These are phyloP conservation scores for Russula lepida DNA, from an alignment of 768 basidiomycete species.

Conservation along the genomic window DNA sequence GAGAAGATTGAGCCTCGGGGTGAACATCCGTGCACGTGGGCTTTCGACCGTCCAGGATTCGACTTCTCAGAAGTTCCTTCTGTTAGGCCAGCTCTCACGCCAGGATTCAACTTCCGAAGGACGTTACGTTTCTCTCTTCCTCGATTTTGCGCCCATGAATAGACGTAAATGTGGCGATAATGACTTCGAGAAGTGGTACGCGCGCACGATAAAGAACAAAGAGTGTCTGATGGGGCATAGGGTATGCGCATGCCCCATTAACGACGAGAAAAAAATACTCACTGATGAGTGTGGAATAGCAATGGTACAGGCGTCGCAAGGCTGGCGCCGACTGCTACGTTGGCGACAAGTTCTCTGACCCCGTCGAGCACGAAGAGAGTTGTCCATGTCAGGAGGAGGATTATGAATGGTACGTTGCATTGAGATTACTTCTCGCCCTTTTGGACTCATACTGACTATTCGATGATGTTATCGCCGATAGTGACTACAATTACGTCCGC, in stretches of 20 bases:
- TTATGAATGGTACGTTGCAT: slow-evolving; percentile 72
- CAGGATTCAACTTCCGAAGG: slow-evolving; percentile 47
- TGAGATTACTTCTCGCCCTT: background rate
- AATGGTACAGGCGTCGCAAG: slow-evolving; percentile 91
- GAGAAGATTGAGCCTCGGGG: slow-evolving; percentile 60
- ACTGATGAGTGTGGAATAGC: slow-evolving; percentile 40
- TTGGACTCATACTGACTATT: background rate
- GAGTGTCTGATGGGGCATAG: slow-evolving; percentile 94
- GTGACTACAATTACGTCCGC: slow-evolving; percentile 85
- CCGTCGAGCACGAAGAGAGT: slow-evolving; percentile 70
- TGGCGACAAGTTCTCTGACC: slow-evolving; percentile 82
- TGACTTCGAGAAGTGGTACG: slow-evolving; percentile 90
- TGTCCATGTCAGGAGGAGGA: slow-evolving; percentile 83
- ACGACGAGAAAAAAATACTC: background rate
- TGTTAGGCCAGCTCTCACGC: slow-evolving; percentile 70
- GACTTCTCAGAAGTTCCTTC: slow-evolving; percentile 91
- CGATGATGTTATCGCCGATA: slow-evolving; percentile 26
- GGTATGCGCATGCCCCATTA: slow-evolving; percentile 35
- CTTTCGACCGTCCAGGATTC: slow-evolving; percentile 91
- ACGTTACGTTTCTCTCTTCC: slow-evolving; percentile 60
- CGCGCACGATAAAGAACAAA: slow-evolving; percentile 47
- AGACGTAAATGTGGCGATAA: slow-evolving; percentile 54
- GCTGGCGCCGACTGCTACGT: slow-evolving; percentile 80
- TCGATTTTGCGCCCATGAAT: slow-evolving; percentile 73
- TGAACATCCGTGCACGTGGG: slow-evolving; percentile 61